Evolutionary conservation across 2,329 filamentous ascomycete genomes (phyloP), one percentile per base, ranked within the genome.

Genomic region (Xylaria sp.): DNA sequence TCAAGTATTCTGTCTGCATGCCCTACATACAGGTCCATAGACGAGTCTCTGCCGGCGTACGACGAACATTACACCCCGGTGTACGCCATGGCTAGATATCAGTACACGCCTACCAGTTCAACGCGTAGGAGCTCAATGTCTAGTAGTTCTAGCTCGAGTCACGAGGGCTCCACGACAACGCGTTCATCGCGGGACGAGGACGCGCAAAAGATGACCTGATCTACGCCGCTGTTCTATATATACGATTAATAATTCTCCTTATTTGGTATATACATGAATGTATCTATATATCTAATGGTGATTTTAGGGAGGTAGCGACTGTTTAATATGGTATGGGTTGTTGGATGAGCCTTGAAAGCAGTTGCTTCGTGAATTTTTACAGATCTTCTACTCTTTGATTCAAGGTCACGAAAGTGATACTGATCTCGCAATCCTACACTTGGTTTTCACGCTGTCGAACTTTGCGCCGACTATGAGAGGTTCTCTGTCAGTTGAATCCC

Each of bases 1-100:
- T 69, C 67, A 8, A 69, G 67, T 57, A 69, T 70, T 7, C 67
- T 67, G 35, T 69, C 71, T 16, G 66, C 67, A 49, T 72, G 70
- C 61, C 69, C 72, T 1, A 70, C 71, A 48, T 74, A 70, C 49
- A 66, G 67, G 52, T 67, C 65, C n/a, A 69, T 72, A 42, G 72
- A 73, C 39, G 77, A 78, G 60, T 69, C 69, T 39, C 72, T 78
- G 5, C 79, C 78, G 0, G 71, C 78, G 0, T 80, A 80, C 63
- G 74, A 78, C 18, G 71, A 72, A 34, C 65, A 68, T 37, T 64
- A 71, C 50, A 72, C 73, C 16, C 71, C 71, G 1, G 66, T 65
- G 8, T 69, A 78, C 34, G 73, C 79, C n/a, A 69, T 74, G 1
- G 77, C 80, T 59, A 78, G 78, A 18, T 76, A 76, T 66, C 70